Evolutionary conservation across 2,329 filamentous ascomycete genomes (phyloP).

Genomic region (Diplodia scrobiculata): DNA sequence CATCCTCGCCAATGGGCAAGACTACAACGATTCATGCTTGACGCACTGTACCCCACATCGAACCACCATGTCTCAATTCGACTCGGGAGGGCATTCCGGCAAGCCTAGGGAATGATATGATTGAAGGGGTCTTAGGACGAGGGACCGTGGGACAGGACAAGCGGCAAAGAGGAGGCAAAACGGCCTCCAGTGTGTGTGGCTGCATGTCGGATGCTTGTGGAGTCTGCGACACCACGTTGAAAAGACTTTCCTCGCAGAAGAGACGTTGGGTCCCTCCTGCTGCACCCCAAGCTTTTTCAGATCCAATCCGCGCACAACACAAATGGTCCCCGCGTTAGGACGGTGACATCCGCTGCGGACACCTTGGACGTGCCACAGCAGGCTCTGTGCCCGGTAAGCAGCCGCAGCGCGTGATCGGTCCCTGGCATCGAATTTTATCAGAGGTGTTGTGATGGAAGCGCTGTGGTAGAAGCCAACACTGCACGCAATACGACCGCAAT

Average conservation of each 20-base stretch:
- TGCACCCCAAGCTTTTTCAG: slow-evolving; percentile 23
- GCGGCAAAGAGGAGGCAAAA: neutral
- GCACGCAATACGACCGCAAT: slow-evolving; percentile 6
- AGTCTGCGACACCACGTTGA: slow-evolving; percentile 26
- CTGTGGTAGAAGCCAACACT: slow-evolving; percentile 1
- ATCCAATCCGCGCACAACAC: slow-evolving; percentile 5
- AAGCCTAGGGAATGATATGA: neutral
- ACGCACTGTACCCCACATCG: slow-evolving; percentile 4
- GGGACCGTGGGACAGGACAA: neutral
- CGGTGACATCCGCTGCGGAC: slow-evolving; percentile 6
- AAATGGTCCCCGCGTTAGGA: slow-evolving; percentile 10
- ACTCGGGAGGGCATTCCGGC: neutral
- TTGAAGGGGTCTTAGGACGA: neutral
- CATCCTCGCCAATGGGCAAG: neutral
- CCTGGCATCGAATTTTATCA: slow-evolving; percentile 2
- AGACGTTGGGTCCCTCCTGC: slow-evolving; percentile 5
- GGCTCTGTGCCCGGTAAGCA: slow-evolving; percentile 13
- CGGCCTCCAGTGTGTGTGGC: neutral
- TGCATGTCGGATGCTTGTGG: slow-evolving; percentile 16
- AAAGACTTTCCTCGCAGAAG: slow-evolving; percentile 26
- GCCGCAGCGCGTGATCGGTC: neutral
- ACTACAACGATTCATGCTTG: neutral
- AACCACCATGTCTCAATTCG: neutral
- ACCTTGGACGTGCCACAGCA: slow-evolving; percentile 5
- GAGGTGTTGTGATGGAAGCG: slow-evolving; percentile 1